Evolutionary conservation across 306 rosid genomes (phyloP), one percentile per base, ranked within the genome.

Genomic region (Prunus campanulata): DNA sequence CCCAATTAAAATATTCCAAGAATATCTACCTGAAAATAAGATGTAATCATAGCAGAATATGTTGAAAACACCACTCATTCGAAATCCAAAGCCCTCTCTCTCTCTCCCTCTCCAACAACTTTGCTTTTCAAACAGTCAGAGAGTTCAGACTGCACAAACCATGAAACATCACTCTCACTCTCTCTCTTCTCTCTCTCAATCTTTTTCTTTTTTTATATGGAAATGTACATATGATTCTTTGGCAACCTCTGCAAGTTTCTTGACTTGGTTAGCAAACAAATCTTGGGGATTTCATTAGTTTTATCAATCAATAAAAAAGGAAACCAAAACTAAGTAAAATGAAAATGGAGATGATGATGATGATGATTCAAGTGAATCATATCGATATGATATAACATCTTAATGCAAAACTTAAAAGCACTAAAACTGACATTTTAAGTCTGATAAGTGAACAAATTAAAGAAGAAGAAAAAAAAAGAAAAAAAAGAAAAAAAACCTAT

Each of bases 131-230:
- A 81, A 73, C 80, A 81, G 50, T 87, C 93, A 86, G 83, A 81
- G 80, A 63, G 83, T 84, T 86, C 88, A 83, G 87, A 79, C 88
- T 86, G 86, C 82, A 73, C 72, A 82, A 79, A 80, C 88, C 71
- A 87, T 86, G 97, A 88, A 89, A 86, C 80, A 85, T 92, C 91
- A 80, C 88, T 76, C 80, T 85, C 81, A 62, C 8, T 71, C 77
- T 76, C 47, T 52, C 66, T 57, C 72, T 35, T 79, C 67, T 76
- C 56, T 82, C 52, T 46, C 19, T 64, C n/a, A 32, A 3, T 5
- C 57, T 15, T 9, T 42, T 29, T 82, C 16, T 2, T 62, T 59
- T 14, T 14, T 35, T 15, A 4, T n/a, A 39, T 10, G 61, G n/a
- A 47, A 63, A 64, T 25, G 61, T 50, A 16, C 10, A 6, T 42